These are phyloP conservation scores for Thermochaetoides thermophila DNA, from an alignment of 495 filamentous ascomycete genomes.

Conservation along the genomic window DNA sequence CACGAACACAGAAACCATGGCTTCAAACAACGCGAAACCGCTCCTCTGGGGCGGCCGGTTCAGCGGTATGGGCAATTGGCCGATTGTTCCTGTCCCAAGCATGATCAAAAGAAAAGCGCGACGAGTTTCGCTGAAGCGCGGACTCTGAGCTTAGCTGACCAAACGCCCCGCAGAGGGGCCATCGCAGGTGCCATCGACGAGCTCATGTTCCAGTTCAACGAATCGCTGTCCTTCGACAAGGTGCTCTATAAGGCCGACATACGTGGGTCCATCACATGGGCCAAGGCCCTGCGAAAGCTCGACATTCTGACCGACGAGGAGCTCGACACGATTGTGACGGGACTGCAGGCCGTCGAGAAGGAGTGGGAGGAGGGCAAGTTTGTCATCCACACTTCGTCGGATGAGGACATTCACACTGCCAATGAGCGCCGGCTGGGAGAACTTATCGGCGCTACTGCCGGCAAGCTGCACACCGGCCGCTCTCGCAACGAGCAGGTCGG, in stretches of 20 bases:
- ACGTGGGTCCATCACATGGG: slow-evolving; percentile 69
- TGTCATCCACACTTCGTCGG: slow-evolving; percentile 42
- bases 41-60: slow-evolving; percentile 71
- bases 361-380: slow-evolving; percentile 60
- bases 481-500: slow-evolving; percentile 89
- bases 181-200: slow-evolving; percentile 61
- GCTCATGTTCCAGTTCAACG: slow-evolving; percentile 81
- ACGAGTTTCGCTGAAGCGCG: too few relatives aligned
- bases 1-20: slow-evolving; percentile 4
- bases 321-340: slow-evolving; percentile 60
- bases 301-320: slow-evolving; percentile 63
- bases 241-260: slow-evolving; percentile 72
- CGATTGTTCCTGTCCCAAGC: too few relatives aligned
- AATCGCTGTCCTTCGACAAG: slow-evolving; percentile 72
- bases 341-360: slow-evolving; percentile 52
- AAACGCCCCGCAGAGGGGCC: slow-evolving; percentile 5
- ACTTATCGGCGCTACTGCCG: slow-evolving; percentile 72
- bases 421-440: slow-evolving; percentile 86
- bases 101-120: too few relatives aligned
- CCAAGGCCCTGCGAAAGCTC: slow-evolving; percentile 63
- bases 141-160: too few relatives aligned
- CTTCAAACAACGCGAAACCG: slow-evolving; percentile 5
- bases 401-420: slow-evolving; percentile 78
- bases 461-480: slow-evolving; percentile 87
- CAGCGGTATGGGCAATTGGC: slow-evolving; percentile 39